Evolutionary conservation across 169 alveolate species (phyloP), one percentile per base, ranked within the genome.

Genomic region (Cryptosporidium bovis): DNA sequence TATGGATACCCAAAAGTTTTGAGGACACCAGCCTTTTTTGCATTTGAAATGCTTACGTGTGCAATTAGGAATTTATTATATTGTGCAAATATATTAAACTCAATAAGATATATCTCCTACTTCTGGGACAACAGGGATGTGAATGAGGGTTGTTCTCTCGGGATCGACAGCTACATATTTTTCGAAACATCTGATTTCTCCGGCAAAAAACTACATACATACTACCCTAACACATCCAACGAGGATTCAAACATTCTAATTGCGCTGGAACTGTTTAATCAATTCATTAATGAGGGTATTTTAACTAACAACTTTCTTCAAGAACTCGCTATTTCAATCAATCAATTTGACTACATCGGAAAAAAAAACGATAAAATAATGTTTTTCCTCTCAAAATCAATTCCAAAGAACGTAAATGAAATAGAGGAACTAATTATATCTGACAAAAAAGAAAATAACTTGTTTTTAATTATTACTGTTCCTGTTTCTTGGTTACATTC

Each of bases 31-130:
- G 48, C 48, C 18, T 51, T 8, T 4, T 50, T 60, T 34, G 87
- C 87, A n/a, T 60, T 77, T 46, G 71, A 60, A 60, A 77, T 77
- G 87, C 27, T 77, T 10, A 58, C 87, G 1, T 77, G 71, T 13
- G 50, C 77, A 6, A 60, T 77, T 58, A 77, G 64, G 56, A 60
- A 20, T 13, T 60, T 68, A 34, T 62, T 77, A 44, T 62, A 77
- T 34, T 77, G 65, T 40, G 71, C 77, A 16, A 77, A 62, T 20
- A 27, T 60, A n/a, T 16, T 77, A 20, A 77, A 77, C 44, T 33
- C 51, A 46, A 77, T 77, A 13, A 77, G 87, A 77, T 77, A 77
- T 18, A 62, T 77, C 5, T 40, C 87, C 16, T 77, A 29, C 36
- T 77, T 40, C 50, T 27, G 64, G 29, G 36, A 18, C 3, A 7